Evolutionary conservation across 2,329 filamentous ascomycete genomes (phyloP), one percentile per base, ranked within the genome.

Genomic region (Knufia petricola): DNA sequence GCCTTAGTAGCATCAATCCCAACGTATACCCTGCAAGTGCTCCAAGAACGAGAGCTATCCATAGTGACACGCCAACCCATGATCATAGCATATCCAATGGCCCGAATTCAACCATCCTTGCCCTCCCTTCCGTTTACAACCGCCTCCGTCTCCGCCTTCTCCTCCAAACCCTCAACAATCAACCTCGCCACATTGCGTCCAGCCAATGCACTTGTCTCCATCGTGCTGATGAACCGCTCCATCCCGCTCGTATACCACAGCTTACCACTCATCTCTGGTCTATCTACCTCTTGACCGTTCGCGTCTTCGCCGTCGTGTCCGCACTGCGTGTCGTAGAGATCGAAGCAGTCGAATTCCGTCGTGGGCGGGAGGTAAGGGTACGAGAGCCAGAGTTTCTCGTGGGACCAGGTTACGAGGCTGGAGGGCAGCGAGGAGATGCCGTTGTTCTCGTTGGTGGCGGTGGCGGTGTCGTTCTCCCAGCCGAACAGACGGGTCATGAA

Each of bases 141-240:
- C n/a, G n/a, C 32, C 15, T 17, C 6, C 32, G 32, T n/a, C 13
- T n/a, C 13, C 6, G 23, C 39, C 17, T 41, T 21, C 17, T 13
- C 26, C 20, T 41, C 39, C 17, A 41, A 26, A 23, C 20, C 71
- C 46, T 76, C 75, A 60, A 64, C 61, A 42, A 79, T 79, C 54
- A 79, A 74, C 49, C 72, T 70, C 13, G 71, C 72, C 48, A 77
- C 70, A 52, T 82, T 81, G 61, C 66, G 72, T 3, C 92, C 92
- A 80, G 92, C 92, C 57, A 96, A 66, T 1, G 87, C 85, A 63
- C 82, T 95, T 4, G 92, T 95, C 72, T 98, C 92, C 92, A 98
- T 96, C 0, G 88, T 95, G 8, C 85, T 92, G 57, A 96, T 94
- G 63, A 98, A 95, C 57, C 84, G 84, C 68, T 96, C 90, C 37